These are phyloP conservation scores for Macrophomina tecta DNA, from an alignment of 2,329 filamentous ascomycete genomes.

Conservation along the genomic window DNA sequence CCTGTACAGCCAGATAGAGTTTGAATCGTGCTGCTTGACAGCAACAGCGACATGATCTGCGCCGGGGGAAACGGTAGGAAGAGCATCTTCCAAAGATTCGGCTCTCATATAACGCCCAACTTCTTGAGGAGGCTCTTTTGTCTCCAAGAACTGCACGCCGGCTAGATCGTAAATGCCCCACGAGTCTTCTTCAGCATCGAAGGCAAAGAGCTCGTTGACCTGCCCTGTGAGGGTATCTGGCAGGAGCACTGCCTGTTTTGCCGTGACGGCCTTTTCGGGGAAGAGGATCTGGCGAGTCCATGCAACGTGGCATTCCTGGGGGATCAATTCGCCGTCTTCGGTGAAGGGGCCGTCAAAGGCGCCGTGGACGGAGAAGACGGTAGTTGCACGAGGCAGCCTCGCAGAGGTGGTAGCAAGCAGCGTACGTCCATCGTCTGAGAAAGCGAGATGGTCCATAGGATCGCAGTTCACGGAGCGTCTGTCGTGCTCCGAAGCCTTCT, in stretches of 20 bases:
- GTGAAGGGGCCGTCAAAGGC: constrained; percentile 48
- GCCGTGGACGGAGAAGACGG: constrained; percentile 46
- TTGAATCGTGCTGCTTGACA: constrained; percentile 44
- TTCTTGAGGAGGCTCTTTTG: constrained; percentile 47
- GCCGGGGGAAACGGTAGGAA: constrained; percentile 47
- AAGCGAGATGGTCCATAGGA: constrained; percentile 45
- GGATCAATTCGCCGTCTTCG: constrained; percentile 47
- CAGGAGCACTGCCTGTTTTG: constrained; percentile 46
- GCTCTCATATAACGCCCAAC: constrained; percentile 46
- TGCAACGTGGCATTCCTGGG: constrained; percentile 42
- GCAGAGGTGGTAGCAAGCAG: constrained; percentile 47
- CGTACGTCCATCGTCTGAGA: constrained; percentile 48
- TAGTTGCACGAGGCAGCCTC: constrained; percentile 43
- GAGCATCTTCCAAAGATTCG: constrained; percentile 48
- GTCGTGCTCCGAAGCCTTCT: constrained; percentile 56
- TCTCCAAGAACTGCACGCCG: constrained; percentile 45
- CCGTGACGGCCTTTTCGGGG: constrained; percentile 46
- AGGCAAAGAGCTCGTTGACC: constrained; percentile 49
- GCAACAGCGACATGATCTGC: constrained; percentile 47
- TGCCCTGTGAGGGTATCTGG: constrained; percentile 46
- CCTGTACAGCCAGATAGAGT: constrained; percentile 48
- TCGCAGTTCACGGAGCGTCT: constrained; percentile 45
- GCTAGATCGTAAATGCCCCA: constrained; percentile 50
- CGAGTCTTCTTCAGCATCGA: constrained; percentile 47
- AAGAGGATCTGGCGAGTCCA: constrained; percentile 51